Evolutionary conservation across 1,284 basidiomycete genomes (phyloP).

Genomic region (Amylostereum chailletii): DNA sequence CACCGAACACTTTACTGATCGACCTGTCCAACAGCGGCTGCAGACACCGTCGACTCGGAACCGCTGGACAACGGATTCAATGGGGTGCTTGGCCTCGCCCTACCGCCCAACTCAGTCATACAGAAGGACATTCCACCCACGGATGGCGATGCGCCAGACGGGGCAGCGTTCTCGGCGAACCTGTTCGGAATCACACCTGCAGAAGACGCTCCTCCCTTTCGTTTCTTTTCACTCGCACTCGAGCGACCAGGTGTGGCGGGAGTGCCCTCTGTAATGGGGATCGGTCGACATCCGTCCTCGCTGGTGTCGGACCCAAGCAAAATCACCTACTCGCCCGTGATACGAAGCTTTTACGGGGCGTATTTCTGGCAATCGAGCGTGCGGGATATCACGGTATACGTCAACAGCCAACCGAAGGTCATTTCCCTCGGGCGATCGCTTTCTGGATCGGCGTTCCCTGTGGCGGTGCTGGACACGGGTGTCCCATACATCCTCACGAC

Average conservation of each 20-base stretch:
- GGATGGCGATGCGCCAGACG: slow-evolving; percentile 42
- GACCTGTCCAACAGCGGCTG: slow-evolving; percentile 38
- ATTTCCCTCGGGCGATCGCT: slow-evolving; percentile 29
- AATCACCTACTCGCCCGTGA: slow-evolving; percentile 41
- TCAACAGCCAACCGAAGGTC: slow-evolving; percentile 30
- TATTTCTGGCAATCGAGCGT: slow-evolving; percentile 56
- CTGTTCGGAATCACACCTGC: slow-evolving; percentile 54
- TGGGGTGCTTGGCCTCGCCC: slow-evolving; percentile 67
- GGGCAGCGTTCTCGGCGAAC: slow-evolving; percentile 55
- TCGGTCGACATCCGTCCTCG: slow-evolving; percentile 52
- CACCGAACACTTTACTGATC: background rate
- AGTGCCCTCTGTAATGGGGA: slow-evolving; percentile 51
- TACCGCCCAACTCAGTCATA: slow-evolving; percentile 59
- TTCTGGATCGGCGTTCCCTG: slow-evolving; percentile 32
- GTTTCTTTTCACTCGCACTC: slow-evolving; percentile 61
- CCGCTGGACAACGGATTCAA: slow-evolving; percentile 43
- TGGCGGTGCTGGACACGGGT: slow-evolving; percentile 63
- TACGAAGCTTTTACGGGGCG: slow-evolving; percentile 28
- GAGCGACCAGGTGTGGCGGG: slow-evolving; percentile 51
- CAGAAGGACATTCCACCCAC: slow-evolving; percentile 36
- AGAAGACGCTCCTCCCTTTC: slow-evolving; percentile 38
- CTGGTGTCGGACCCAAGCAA: slow-evolving; percentile 41
- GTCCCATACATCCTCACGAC: slow-evolving; percentile 57
- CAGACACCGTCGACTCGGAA: slow-evolving; percentile 39
- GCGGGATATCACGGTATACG: slow-evolving; percentile 50